Percentiles rank a stretch among this genome's conserved stretches.
Evolutionary conservation across 495 filamentous ascomycete species (phyloP).

Genomic region (Apiosordaria backusii): DNA sequence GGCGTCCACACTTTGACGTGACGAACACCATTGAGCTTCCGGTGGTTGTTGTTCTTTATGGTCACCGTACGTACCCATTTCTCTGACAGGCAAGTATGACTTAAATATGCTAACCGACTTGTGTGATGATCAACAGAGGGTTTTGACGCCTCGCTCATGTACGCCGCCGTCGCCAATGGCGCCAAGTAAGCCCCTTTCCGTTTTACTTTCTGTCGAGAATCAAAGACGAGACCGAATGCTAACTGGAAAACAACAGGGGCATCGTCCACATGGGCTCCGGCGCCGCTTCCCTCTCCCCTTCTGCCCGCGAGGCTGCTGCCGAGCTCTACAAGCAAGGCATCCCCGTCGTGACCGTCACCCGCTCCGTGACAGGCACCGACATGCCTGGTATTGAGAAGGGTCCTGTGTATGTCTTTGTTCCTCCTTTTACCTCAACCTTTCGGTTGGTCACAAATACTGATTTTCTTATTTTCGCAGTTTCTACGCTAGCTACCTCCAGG

Average conservation of each 20-base stretch:
- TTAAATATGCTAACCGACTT: not conserved
- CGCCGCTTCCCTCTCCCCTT: conserved; percentile 21
- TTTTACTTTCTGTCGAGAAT: not conserved
- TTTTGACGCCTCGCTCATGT: conserved; percentile 27
- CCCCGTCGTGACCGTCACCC: conserved; percentile 33
- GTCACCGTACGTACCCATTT: conserved; percentile 32
- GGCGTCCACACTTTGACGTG: conserved; percentile 37
- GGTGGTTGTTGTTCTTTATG: conserved; percentile 38
- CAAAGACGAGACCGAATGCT: not conserved
- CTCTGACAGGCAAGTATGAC: not conserved
- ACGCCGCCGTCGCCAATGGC: conserved; percentile 27
- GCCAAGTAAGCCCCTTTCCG: conserved; percentile 16
- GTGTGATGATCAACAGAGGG: conserved; percentile 21
- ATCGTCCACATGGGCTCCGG: conserved; percentile 25
- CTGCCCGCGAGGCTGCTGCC: conserved; percentile 13
- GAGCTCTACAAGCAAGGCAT: conserved; percentile 22
- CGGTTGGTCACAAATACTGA: not conserved
- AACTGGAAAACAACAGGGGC: conserved; percentile 4
- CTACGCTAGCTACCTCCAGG: conserved; percentile 31
- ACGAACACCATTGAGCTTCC: conserved; percentile 34
- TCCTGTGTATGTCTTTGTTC: conserved; percentile 26
- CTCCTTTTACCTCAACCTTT: not conserved
- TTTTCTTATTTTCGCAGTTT: conserved; percentile 6
- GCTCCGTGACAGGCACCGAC: conserved; percentile 37
- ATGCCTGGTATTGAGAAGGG: conserved; percentile 38